Evolutionary conservation across 1,284 basidiomycete genomes (phyloP), one percentile per base, ranked within the genome.

Genomic region (Cutaneotrichosporon dermatis): DNA sequence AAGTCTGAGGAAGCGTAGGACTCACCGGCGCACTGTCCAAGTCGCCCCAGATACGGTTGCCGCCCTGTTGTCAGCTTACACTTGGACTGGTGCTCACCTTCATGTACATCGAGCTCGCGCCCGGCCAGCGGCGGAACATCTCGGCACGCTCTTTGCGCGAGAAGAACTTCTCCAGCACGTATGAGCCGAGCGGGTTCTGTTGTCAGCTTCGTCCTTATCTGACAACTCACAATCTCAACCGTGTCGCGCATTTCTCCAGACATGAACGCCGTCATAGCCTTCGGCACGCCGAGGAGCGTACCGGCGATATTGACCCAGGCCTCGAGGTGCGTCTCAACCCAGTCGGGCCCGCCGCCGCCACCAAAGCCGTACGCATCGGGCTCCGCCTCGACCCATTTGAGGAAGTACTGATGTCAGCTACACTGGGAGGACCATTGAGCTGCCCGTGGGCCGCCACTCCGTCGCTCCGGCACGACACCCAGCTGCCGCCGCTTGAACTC

Each of bases 221-320:
- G 25, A 25, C 25, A 2, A 25, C 25, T 25, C 25, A 25, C 25
- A 66, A 79, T 59, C 72, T 96, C 90, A 7, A 97, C 94, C 0
- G 94, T 98, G 69, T 98, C 92, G 75, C 88, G 87, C 94, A 97
- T 97, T 70, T 92, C 90, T 8, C 90, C 90, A 0, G 91, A 93
- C 36, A 99, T 80, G 74, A 98, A 92, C 4, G 95, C 94, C 0
- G 93, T 81, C 91, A 98, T 96, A 0, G 94, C 90, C 79, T 98
- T 99, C 2, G 91, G 79, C 0, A 83, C 82, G 51, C 82, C 80
- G 43, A 98, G 80, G 78, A 95, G 85, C 7, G 94, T 91, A 1
- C 95, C 95, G 1, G 88, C 91, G 60, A 97, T 85, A 59, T 88
- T 86, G 57, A 95, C 82, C 69, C 89, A 86, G 0, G 88, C 83